Evolutionary conservation across 2,329 filamentous ascomycete species (phyloP), one percentile per base, ranked within the genome.

Genomic region (Aurifilum marmelostoma): DNA sequence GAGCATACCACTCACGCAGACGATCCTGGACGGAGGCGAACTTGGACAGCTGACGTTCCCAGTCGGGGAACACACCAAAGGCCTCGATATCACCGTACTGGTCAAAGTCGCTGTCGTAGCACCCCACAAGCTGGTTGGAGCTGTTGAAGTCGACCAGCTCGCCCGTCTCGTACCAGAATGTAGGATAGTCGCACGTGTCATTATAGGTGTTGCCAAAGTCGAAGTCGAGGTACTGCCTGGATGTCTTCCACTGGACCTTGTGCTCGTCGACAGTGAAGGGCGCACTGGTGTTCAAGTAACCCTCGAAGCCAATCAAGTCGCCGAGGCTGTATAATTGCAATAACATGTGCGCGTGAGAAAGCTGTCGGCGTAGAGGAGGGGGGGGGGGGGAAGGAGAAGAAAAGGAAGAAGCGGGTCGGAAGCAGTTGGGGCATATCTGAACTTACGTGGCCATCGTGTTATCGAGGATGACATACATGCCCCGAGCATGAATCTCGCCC

Each of bases 1-100:
- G 83, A 1, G 86, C 84, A 43, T 83, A 74, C 88, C 88, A 91
- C 75, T 89, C 88, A 66, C 88, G 83, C 11, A 91, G 79, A 74
- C 88, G 87, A 75, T 91, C 88, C 76, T 91, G 88, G 1, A 90
- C 88, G 63, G 85, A 88, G 62, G 88, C 87, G 77, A 90, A 91
- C 71, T 90, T 90, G 21, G 87, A 84, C 41, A 90, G 80, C 74
- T 90, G 86, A 75, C 86, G 85, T 72, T 88, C 81, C 83, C 86
- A 90, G 73, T 89, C 86, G 0, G 88, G 86, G 69, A 85, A 89
- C 21, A 87, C 84, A 72, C 88, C 88, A 71, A 89, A 89, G 63
- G 87, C 87, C 75, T 87, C 86, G 34, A 84, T 85, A 72, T 90
- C 87, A 65, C 88, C 88, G 72, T 86, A 90, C 76, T 76, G 84